Evolutionary conservation across 2,329 filamentous ascomycete genomes (phyloP).

Genomic region (Aspergillus japonicus): DNA sequence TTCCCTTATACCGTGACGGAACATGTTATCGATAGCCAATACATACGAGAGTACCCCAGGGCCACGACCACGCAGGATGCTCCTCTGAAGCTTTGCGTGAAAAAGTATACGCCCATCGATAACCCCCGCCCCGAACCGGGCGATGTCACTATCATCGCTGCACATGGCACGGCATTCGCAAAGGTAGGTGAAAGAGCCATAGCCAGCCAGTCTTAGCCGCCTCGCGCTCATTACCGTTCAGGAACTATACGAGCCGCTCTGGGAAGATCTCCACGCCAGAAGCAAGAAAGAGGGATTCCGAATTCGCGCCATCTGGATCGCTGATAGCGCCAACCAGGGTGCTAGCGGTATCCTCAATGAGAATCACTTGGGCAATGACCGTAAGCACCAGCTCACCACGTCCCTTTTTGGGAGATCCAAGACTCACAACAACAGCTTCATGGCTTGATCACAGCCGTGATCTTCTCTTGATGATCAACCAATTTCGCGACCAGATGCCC

Average conservation of each 20-base stretch:
- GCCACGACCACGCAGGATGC: constrained; percentile 51
- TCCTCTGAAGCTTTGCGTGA: constrained; percentile 51
- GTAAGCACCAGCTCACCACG: background rate
- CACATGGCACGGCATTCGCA: constrained; percentile 59
- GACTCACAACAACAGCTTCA: constrained; percentile 1
- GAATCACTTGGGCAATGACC: constrained; percentile 10
- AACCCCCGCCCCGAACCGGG: constrained; percentile 46
- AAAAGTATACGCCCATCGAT: constrained; percentile 54
- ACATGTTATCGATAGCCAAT: constrained; percentile 47
- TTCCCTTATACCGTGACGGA: constrained; percentile 45
- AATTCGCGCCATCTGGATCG: constrained; percentile 54
- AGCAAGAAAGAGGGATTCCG: constrained; percentile 57
- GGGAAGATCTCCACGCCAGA: constrained; percentile 68
- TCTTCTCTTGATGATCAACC: constrained; percentile 14
- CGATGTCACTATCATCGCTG: constrained; percentile 54
- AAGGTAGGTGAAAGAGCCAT: constrained; percentile 53
- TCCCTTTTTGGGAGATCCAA: background rate
- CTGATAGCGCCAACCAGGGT: constrained; percentile 14
- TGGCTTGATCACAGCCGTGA: constrained; percentile 15
- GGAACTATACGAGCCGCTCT: constrained; percentile 84
- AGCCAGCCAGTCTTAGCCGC: no score
- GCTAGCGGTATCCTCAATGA: constrained; percentile 15
- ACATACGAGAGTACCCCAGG: constrained; percentile 44
- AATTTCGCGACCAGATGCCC: constrained; percentile 14
- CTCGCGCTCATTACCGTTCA: constrained; percentile 29